Base-by-base conservation (phyloP, 1,284 basidiomycete species). In the Flammula alnicola region DNA sequence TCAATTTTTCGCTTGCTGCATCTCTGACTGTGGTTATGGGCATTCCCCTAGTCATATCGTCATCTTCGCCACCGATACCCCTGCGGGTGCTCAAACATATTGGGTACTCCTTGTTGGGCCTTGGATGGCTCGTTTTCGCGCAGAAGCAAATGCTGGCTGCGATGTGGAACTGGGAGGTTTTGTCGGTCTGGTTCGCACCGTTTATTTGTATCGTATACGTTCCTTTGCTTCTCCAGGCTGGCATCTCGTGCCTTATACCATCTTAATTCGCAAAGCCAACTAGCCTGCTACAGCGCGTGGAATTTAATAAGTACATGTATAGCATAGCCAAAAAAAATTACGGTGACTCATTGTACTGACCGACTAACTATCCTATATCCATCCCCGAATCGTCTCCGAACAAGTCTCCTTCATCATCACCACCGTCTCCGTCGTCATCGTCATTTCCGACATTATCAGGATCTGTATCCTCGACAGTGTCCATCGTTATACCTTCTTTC, bases 1-100 rank as follows among this genome's bases (percentile, higher is more conserved):
- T 95, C 62, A 97, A 96, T 68, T 95, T 94, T 69, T 92, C 91
- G 3, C 83, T 95, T 14, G 88, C 93, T 0, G 83, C 86, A 23
- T 67, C 78, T 6, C 77, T 93, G 6, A 84, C 87, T 0, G 65
- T 84, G 29, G 58, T 80, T 8, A 76, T 89, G 10, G 84, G 83
- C 23, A 54, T 86, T 46, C 84, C 85, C 22, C 75, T 88, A 49
- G 75, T 81, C 36, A 55, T 82, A 26, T 72, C 79, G 23, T 72
- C 75, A 4, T 66, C 64, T 5, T 64, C 62, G 3, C 27, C 38
- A 14, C 51, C 51, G 23, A 44, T 60, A 5, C 45, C 50, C 11
- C 31, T 61, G 32, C 63, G 73, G 9, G 33, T 78, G 4, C 52
- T 60, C 0, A 75, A 71, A 57, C 82, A 78, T 55, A 41, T 63